Conservation (phyloP, 176 grass and related monocot genomes). For the Aegilops longissima region DNA sequence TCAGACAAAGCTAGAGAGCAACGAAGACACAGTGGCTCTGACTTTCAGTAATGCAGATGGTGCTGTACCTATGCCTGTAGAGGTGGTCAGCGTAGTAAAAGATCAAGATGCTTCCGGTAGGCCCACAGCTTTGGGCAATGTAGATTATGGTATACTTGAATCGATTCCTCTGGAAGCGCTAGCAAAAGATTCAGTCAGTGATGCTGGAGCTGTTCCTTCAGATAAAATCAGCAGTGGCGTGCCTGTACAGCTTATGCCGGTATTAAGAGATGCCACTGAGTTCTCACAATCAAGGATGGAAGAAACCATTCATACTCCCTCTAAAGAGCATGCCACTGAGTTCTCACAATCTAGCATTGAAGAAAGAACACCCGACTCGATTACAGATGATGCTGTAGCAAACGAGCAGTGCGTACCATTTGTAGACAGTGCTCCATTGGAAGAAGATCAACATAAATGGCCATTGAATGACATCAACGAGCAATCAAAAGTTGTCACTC, state of each 20-base stretch:
- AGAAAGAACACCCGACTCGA: constrained; percentile 18
- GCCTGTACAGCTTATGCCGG: constrained; percentile 28
- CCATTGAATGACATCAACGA: constrained; percentile 25
- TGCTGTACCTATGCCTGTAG: not conserved
- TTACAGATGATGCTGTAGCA: constrained; percentile 9
- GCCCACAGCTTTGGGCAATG: constrained; percentile 30
- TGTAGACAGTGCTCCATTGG: constrained; percentile 36
- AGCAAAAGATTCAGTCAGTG: not conserved
- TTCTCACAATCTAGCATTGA: constrained; percentile 19
- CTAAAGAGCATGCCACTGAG: not conserved
- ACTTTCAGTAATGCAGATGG: constrained; percentile 26
- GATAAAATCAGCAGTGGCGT: constrained; percentile 31
- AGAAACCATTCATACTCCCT: constrained; percentile 16
- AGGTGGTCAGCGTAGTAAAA: constrained; percentile 1
- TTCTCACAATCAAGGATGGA: constrained; percentile 18
- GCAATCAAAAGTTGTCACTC: constrained; percentile 36
- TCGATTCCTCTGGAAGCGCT: constrained; percentile 7
- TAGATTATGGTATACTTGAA: constrained; percentile 23
- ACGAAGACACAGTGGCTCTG: not conserved
- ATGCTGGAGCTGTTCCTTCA: constrained; percentile 27
- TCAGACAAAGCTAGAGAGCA: constrained; percentile 40
- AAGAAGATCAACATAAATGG: constrained; percentile 31
- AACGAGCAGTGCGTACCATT: constrained; percentile 46
- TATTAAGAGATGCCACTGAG: not conserved
- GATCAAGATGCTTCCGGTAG: constrained; percentile 24